Percentiles rank a stretch among this genome's conserved stretches.
These are phyloP conservation scores for Arthrobotrys conoides DNA, from an alignment of 2,329 filamentous ascomycete species.

Conservation along the genomic window DNA sequence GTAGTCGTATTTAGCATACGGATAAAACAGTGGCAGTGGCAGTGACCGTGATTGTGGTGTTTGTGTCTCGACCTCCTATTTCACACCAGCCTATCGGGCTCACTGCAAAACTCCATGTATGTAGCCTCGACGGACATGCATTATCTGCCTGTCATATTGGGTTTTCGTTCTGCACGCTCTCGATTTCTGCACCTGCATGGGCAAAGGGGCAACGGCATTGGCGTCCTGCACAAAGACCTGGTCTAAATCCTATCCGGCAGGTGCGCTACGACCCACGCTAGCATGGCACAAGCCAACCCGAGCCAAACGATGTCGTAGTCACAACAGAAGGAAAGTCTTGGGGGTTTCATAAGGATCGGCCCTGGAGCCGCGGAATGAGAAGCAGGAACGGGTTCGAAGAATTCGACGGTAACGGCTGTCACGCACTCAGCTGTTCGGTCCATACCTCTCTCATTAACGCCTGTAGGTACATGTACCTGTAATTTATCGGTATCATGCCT, in stretches of 20 bases:
- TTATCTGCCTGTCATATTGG: conserved; percentile 46
- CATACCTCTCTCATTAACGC: conserved; percentile 2
- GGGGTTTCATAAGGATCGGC: conserved; percentile 3
- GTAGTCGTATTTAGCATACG: neutral
- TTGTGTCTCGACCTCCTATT: conserved; percentile 43
- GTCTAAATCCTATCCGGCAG: conserved; percentile 55
- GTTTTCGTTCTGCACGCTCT: conserved; percentile 4
- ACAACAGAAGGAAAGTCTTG: conserved; percentile 9
- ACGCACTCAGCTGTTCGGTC: neutral
- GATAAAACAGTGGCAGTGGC: neutral
- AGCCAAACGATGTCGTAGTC: conserved; percentile 22
- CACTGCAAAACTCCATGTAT: neutral
- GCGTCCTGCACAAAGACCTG: conserved; percentile 32
- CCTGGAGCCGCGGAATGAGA: conserved; percentile 14
- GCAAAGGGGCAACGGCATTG: conserved; percentile 47
- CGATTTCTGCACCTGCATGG: conserved; percentile 40
- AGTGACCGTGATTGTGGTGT: conserved; percentile 15
- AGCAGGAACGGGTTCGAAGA: conserved; percentile 1
- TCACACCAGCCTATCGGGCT: conserved; percentile 23
- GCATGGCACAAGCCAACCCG: conserved; percentile 14
- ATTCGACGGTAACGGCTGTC: conserved; percentile 4
- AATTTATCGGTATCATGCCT: neutral
- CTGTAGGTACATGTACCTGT: neutral
- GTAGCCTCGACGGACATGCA: conserved; percentile 25
- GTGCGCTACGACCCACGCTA: conserved; percentile 42